These are phyloP conservation scores for Penicillium paneum DNA, from an alignment of 2,329 filamentous ascomycete species.

Conservation along the genomic window DNA sequence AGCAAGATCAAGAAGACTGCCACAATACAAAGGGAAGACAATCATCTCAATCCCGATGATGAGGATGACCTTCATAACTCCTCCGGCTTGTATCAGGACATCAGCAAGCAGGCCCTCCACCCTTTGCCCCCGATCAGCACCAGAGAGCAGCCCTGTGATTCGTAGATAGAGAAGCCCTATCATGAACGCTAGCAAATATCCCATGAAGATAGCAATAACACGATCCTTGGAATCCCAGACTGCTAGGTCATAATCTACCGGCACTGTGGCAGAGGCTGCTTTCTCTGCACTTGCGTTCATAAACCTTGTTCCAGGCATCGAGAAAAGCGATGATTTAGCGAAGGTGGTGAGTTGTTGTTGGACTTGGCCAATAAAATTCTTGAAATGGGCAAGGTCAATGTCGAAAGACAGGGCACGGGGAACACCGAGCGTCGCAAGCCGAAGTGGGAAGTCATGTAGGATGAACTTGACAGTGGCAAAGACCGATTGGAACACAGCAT, in stretches of 20 bases:
- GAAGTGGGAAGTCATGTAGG: slow-evolving; percentile 39
- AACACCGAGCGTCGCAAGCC: slow-evolving; percentile 28
- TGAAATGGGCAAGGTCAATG: slow-evolving; percentile 17
- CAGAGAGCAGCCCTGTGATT: slow-evolving; percentile 66
- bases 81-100: slow-evolving; percentile 84
- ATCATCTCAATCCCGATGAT: slow-evolving; percentile 99
- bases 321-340: slow-evolving; percentile 18
- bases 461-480: slow-evolving; percentile 44
- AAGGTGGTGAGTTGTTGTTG: slow-evolving; percentile 25
- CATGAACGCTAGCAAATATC: slow-evolving; percentile 74
- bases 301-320: slow-evolving; percentile 29
- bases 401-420: slow-evolving; percentile 23
- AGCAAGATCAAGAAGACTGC: slow-evolving; percentile 81
- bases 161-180: slow-evolving; percentile 76
- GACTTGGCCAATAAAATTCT: slow-evolving; percentile 10
- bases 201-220: slow-evolving; percentile 70
- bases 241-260: slow-evolving; percentile 58
- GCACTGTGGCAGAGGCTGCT: slow-evolving; percentile 20
- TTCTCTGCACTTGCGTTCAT: slow-evolving; percentile 24
- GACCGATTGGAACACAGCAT: slow-evolving; percentile 40
- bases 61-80: slow-evolving; percentile 94
- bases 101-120: slow-evolving; percentile 74
- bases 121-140: slow-evolving; percentile 52
- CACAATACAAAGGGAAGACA: slow-evolving; percentile 92
- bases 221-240: slow-evolving; percentile 68